Percentiles rank a stretch among this genome's conserved stretches.
phyloP scores from a whole-genome alignment of 768 basidiomycete genomes.

The Russula virescens region DNA sequence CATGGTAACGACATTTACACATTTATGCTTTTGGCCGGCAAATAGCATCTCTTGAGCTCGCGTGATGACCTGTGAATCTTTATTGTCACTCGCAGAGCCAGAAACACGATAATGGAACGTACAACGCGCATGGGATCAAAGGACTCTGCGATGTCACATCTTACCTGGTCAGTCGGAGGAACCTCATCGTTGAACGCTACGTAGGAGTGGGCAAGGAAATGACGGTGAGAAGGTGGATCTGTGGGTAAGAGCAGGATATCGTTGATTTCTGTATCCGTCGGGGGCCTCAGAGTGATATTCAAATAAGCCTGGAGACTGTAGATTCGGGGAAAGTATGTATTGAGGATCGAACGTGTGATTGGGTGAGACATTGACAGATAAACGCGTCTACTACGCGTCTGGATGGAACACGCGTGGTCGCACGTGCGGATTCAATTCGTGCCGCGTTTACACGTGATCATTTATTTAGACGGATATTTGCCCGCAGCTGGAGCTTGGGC shows the following conservation, averaged over 20 bases:
- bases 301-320: slow-evolving; percentile 14
- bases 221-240: slow-evolving; percentile 6
- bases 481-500: too few relatives aligned
- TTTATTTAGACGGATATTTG: too few relatives aligned
- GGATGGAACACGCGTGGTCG: background rate
- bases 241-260: slow-evolving; percentile 7
- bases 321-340: slow-evolving; percentile 15
- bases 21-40: slow-evolving; percentile 30
- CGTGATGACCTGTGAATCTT: slow-evolving; percentile 48
- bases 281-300: background rate
- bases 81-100: slow-evolving; percentile 25
- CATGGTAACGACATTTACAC: slow-evolving; percentile 55
- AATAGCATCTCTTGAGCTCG: slow-evolving; percentile 54
- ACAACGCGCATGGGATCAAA: slow-evolving; percentile 16
- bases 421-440: too few relatives aligned
- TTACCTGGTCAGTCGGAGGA: background rate
- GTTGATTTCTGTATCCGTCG: background rate
- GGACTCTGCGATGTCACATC: slow-evolving; percentile 13
- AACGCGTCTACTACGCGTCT: too few relatives aligned
- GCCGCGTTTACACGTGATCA: too few relatives aligned
- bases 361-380: slow-evolving; percentile 11
- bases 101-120: background rate
- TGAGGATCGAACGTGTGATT: slow-evolving; percentile 19
- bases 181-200: slow-evolving; percentile 6
- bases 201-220: slow-evolving; percentile 12